Base-by-base conservation (phyloP, 805 yeast species). In the Cyberlindnera maclurae region DNA sequence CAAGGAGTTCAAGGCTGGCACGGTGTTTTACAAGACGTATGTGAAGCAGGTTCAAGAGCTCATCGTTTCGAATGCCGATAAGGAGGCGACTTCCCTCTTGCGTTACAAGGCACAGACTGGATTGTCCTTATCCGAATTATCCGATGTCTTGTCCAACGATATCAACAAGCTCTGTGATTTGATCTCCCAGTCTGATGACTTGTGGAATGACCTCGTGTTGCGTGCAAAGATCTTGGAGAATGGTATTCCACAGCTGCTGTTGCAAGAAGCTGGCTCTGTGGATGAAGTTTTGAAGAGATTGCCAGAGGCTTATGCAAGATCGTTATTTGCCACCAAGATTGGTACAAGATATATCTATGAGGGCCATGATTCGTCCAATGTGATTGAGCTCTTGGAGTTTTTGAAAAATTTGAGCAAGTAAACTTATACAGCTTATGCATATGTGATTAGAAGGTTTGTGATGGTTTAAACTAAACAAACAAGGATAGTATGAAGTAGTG, bases 71-170 rank as follows among this genome's bases (percentile, higher is more conserved):
- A 93, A 93, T 60, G 97, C 97, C 11, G 65, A 76, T 41, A 68
- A 71, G 27, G 98, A 90, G 66, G 94, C 94, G 58, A 79, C 81
- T 52, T 82, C 86, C 45, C 70, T 90, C 55, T 88, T 97, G 96
- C 65, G 73, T 48, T 77, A 87, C 55, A 78, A 79, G 50, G 67
- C 74, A 50, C 58, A 64, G 31, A 78, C 87, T 4, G 82, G 82
- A 18, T 71, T 70, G 50, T 73, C 79, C 3, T 61, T 74, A 57
- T 69, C 79, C 26, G 79, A 71, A 43, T 70, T 88, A 46, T 83
- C 95, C n/a, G 95, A 89, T 60, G 77, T 78, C 50, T 69, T 89
- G 39, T 85, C 96, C 7, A 70, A 71, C 44, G 81, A 94, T 26
- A 89, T 89, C 59, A 89, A 87, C 62, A 78, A 82, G 50, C 71